A percentile compares a stretch with the other conserved stretches of the same genome.
phyloP scores from a whole-genome alignment of 495 filamentous ascomycete genomes.

The Penicillium malachiteum region DNA sequence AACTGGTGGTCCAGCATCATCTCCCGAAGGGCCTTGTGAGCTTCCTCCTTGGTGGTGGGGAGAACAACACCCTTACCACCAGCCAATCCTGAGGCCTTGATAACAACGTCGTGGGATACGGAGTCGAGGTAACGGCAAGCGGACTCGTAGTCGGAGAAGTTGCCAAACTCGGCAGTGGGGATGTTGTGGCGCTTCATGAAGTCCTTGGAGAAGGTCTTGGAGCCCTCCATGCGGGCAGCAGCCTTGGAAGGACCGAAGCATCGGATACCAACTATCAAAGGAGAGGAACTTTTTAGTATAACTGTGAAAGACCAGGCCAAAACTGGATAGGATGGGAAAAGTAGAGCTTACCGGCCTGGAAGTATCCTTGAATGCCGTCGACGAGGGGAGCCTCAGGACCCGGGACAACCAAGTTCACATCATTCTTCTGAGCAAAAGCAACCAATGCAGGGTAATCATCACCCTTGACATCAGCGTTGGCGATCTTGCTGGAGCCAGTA shows the following conservation, averaged over 20 bases:
- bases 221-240: constrained; percentile 90
- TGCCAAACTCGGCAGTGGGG: constrained; percentile 85
- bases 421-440: constrained; percentile 65
- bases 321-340: background rate
- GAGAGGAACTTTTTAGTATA: constrained; percentile 14
- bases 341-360: constrained; percentile 54
- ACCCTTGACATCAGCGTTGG: constrained; percentile 68
- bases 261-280: constrained; percentile 62
- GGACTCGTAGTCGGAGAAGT: constrained; percentile 78
- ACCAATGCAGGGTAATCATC: constrained; percentile 79
- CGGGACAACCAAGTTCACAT: constrained; percentile 82
- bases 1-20: constrained; percentile 92
- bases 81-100: constrained; percentile 85
- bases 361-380: constrained; percentile 81
- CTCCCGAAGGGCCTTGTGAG: constrained; percentile 73
- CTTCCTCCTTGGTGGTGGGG: constrained; percentile 76
- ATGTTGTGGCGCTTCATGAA: constrained; percentile 93
- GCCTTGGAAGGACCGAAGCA: constrained; percentile 85
- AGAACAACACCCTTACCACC: constrained; percentile 93
- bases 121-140: constrained; percentile 74
- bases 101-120: constrained; percentile 74
- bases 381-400: constrained; percentile 95
- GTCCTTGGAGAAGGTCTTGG: constrained; percentile 96
- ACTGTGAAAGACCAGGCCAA: background rate
- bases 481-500: constrained; percentile 60